Evolutionary conservation across 78 protist genomes (phyloP), one percentile per base, ranked within the genome.

Genomic region (Cavenderia fasciculata): DNA sequence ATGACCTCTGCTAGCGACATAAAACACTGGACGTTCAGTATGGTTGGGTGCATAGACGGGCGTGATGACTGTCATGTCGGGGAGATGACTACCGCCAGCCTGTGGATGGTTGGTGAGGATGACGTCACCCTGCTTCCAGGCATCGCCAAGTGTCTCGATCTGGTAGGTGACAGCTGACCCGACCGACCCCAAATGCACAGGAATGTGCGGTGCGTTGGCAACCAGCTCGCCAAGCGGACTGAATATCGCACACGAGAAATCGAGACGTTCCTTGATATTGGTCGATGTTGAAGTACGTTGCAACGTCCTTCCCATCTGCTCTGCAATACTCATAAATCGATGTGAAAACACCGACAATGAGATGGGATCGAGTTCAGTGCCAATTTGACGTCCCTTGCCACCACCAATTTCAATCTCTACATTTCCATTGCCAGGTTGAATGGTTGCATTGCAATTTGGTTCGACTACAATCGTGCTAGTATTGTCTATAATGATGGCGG

Each of bases 201-300:
- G 99, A 1, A 98, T 40, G 69, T 97, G 98, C 10, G 99, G 99
- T n/a, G 99, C 99, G 63, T 98, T 98, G 25, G 99, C 98, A 4
- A 95, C 97, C 7, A 97, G 92, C 19, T 94, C 94, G 8, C 98
- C 99, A 59, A 94, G 95, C 0, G 98, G 92, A 4, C 92, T 85
- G 52, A 98, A 98, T 41, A 98, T 43, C 0, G 99, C 99, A 71
- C 99, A 98, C 10, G 95, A 77, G 70, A 98, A 98, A 85, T 98
- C 99, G 18, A 98, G 88, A 19, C 98, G 79, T 59, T 96, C 98
- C 62, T 98, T 98, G 92, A 98, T 97, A 63, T 98, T 98, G 47
- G 97, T 93, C 1, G 96, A 86, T 21, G 95, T 88, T 12, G 99
- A 75, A 1, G 99, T 97, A n/a, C 98, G 73, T 82, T 97, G 98